Evolutionary conservation across 164 flowering plant genomes (phyloP).

Genomic region (Litsea cubeba): DNA sequence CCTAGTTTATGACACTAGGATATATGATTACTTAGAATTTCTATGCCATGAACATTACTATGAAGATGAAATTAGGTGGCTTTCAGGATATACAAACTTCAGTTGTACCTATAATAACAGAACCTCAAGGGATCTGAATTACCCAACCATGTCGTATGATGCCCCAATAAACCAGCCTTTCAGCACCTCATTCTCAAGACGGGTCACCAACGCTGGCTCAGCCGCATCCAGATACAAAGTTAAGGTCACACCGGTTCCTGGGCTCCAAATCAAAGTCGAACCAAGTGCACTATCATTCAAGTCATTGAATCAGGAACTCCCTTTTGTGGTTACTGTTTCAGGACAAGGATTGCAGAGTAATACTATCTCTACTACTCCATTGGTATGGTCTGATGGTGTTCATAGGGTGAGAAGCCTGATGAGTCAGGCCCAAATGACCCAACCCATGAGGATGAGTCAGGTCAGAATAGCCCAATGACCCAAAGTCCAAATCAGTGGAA

Average conservation of each 20-base stretch:
- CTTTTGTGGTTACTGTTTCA: constrained; percentile 36
- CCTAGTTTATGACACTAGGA: constrained; percentile 48
- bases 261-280: constrained; percentile 29
- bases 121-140: constrained; percentile 50
- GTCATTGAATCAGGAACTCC: constrained; percentile 29
- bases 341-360: neutral
- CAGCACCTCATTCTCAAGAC: constrained; percentile 32
- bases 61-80: constrained; percentile 15
- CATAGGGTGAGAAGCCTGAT: too few relatives aligned
- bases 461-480: too few relatives aligned
- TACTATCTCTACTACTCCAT: too few relatives aligned
- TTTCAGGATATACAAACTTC: constrained; percentile 35
- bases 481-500: too few relatives aligned
- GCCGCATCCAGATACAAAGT: constrained; percentile 38
- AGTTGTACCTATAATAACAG: constrained; percentile 30
- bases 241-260: constrained; percentile 14
- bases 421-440: too few relatives aligned
- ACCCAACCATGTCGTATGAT: constrained; percentile 44
- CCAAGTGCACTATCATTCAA: constrained; percentile 37
- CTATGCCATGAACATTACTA: constrained; percentile 50
- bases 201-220: constrained; percentile 65
- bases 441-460: too few relatives aligned
- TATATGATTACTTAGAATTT: constrained; percentile 38
- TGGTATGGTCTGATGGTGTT: too few relatives aligned
- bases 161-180: neutral